phyloP scores from a whole-genome alignment of 1,139 yeast species.

The Diutina siamensis region DNA sequence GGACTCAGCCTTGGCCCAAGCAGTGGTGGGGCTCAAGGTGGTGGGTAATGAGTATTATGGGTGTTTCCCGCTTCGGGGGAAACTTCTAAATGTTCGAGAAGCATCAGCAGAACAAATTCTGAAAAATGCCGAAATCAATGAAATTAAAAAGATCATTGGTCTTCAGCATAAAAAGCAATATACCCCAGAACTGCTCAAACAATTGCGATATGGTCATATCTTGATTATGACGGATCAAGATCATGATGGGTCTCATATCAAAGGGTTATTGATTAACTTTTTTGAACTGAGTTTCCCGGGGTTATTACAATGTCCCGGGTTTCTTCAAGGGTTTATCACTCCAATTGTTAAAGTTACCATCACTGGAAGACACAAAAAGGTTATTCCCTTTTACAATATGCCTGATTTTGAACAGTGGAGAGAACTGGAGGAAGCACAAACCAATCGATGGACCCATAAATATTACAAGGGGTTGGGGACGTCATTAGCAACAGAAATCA shows the following conservation, averaged over 20 bases:
- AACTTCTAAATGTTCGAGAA: constrained; percentile 88
- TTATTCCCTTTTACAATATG: constrained; percentile 80
- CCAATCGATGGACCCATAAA: constrained; percentile 81
- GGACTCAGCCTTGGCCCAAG: constrained; percentile 88
- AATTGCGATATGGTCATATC: constrained; percentile 86
- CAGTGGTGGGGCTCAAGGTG: constrained; percentile 89
- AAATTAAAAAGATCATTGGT: constrained; percentile 92
- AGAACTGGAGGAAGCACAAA: constrained; percentile 57
- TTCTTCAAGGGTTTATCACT: constrained; percentile 85
- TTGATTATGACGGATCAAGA: constrained; percentile 99
- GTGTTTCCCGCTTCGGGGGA: constrained; percentile 92
- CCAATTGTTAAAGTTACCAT: constrained; percentile 91
- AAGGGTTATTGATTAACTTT: constrained; percentile 89
- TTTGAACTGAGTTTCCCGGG: constrained; percentile 94
- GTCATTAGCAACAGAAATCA: constrained; percentile 67
- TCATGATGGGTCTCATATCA: constrained; percentile 98
- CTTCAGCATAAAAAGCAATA: constrained; percentile 85
- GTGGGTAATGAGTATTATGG: constrained; percentile 96
- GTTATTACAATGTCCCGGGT: constrained; percentile 80
- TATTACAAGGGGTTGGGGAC: constrained; percentile 99
- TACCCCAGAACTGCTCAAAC: constrained; percentile 45
- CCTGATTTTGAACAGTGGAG: constrained; percentile 96
- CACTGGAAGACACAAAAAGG: constrained; percentile 47
- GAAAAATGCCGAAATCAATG: constrained; percentile 89
- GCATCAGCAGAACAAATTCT: constrained; percentile 90